These are phyloP conservation scores for Ustilago trichophora DNA, from an alignment of 1,284 basidiomycete genomes.

Conservation along the genomic window DNA sequence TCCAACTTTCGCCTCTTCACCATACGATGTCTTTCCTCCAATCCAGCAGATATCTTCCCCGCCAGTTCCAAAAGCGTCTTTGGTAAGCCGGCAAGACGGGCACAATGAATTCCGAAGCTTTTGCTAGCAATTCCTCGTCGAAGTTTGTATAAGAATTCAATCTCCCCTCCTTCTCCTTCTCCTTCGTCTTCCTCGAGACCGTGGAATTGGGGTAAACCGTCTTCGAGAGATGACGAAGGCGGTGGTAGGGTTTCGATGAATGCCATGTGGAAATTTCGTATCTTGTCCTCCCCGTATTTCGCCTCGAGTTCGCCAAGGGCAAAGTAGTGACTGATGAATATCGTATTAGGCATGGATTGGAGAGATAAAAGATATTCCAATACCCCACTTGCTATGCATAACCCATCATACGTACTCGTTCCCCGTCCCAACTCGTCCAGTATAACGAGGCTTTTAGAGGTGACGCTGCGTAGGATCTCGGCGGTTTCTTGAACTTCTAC, in stretches of 20 bases:
- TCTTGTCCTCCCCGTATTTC: background rate
- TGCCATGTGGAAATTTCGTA: slow-evolving; percentile 59
- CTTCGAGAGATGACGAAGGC: background rate
- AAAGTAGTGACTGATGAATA: slow-evolving; percentile 64
- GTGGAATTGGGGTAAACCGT: background rate
- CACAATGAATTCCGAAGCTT: slow-evolving; percentile 64
- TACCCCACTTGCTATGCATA: slow-evolving; percentile 53
- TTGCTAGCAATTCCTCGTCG: slow-evolving; percentile 42
- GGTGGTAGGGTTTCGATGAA: slow-evolving; percentile 20
- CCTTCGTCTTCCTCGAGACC: background rate
- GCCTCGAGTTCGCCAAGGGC: slow-evolving; percentile 38
- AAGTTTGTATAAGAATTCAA: slow-evolving; percentile 63
- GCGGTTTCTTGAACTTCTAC: slow-evolving; percentile 93
- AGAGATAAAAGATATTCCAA: slow-evolving; percentile 38
- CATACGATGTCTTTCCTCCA: too few relatives aligned
- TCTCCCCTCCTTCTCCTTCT: slow-evolving; percentile 14
- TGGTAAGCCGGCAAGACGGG: slow-evolving; percentile 52
- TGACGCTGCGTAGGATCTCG: slow-evolving; percentile 75
- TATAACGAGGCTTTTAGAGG: slow-evolving; percentile 66
- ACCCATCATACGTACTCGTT: slow-evolving; percentile 54
- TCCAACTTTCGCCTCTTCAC: too few relatives aligned
- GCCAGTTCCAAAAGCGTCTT: slow-evolving; percentile 13
- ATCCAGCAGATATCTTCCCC: background rate
- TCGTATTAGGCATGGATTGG: slow-evolving; percentile 15
- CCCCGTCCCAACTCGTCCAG: slow-evolving; percentile 58